Conservation (phyloP, 2,329 filamentous ascomycete genomes). For the Ceratocystis ficicola region DNA sequence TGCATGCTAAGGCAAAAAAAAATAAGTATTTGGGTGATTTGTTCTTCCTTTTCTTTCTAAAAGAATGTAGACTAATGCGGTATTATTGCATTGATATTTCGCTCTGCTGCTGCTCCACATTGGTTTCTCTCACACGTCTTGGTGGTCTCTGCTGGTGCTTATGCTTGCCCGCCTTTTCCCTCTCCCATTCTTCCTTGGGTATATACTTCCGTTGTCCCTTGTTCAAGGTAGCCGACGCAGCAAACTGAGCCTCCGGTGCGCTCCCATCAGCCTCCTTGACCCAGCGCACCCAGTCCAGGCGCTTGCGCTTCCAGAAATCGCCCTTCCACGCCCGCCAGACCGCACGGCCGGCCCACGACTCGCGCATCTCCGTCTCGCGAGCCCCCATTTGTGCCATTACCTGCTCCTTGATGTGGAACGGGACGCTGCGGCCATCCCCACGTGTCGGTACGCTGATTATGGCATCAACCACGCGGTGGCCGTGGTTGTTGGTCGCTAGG, state of each 20-base stretch:
- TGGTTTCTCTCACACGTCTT: slow-evolving; percentile 6
- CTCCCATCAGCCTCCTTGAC: slow-evolving; percentile 34
- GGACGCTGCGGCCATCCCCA: slow-evolving; percentile 35
- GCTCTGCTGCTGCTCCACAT: slow-evolving; percentile 1
- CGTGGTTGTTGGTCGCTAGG: slow-evolving; percentile 40
- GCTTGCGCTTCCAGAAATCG: slow-evolving; percentile 43
- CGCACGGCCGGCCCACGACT: slow-evolving; percentile 43
- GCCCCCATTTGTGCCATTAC: slow-evolving; percentile 39
- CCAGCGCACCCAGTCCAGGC: slow-evolving; percentile 45
- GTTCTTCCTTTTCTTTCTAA: background rate
- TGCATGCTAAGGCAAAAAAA: no score
- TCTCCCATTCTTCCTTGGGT: slow-evolving; percentile 20
- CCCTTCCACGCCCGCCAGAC: slow-evolving; percentile 49
- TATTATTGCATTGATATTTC: background rate
- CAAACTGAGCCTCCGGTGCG: slow-evolving; percentile 17
- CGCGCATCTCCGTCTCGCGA: slow-evolving; percentile 39
- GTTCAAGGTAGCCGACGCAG: slow-evolving; percentile 15
- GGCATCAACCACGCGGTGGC: slow-evolving; percentile 40
- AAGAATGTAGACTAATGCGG: background rate
- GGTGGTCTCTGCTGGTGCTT: slow-evolving; percentile 17
- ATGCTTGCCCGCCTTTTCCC: slow-evolving; percentile 15
- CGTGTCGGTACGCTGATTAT: slow-evolving; percentile 40
- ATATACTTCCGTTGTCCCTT: slow-evolving; percentile 18
- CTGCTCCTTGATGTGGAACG: slow-evolving; percentile 47
- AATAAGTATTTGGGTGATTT: background rate